phyloP scores from a whole-genome alignment of 371 early-diverging fungal genomes.

The Actinomortierella wolfii region DNA sequence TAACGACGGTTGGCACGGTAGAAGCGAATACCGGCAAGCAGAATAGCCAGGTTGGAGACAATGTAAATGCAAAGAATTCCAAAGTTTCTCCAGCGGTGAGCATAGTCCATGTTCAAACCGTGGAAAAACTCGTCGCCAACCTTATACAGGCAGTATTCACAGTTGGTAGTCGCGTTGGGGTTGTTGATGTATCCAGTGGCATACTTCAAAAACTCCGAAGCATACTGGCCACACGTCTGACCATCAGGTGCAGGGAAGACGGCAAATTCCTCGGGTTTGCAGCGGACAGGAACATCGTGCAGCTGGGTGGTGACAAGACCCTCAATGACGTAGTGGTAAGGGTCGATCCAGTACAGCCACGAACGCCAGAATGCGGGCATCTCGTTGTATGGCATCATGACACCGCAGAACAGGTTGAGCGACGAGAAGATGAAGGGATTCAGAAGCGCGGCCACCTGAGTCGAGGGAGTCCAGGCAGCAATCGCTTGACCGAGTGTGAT shows the following conservation, averaged over 20 bases:
- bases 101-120: slow-evolving; percentile 64
- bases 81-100: slow-evolving; percentile 75
- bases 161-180: slow-evolving; percentile 52
- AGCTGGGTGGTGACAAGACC: slow-evolving; percentile 76
- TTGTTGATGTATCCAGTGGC: slow-evolving; percentile 67
- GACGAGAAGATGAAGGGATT: slow-evolving; percentile 77
- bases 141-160: slow-evolving; percentile 70
- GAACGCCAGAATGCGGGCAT: slow-evolving; percentile 80
- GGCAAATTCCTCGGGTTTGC: slow-evolving; percentile 54
- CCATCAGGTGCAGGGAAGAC: slow-evolving; percentile 60
- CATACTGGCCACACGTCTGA: slow-evolving; percentile 67
- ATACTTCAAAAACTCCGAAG: slow-evolving; percentile 53
- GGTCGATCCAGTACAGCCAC: slow-evolving; percentile 84
- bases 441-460: slow-evolving; percentile 65
- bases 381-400: slow-evolving; percentile 63
- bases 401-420: slow-evolving; percentile 75
- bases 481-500: slow-evolving; percentile 76
- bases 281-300: slow-evolving; percentile 56
- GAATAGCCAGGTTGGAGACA: slow-evolving; percentile 59
- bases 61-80: slow-evolving; percentile 67
- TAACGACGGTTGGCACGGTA: slow-evolving; percentile 29
- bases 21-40: slow-evolving; percentile 52
- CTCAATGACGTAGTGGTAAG: slow-evolving; percentile 78
- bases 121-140: slow-evolving; percentile 65
- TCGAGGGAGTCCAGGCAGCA: slow-evolving; percentile 66